phyloP scores from a whole-genome alignment of 176 grass and related monocot genomes.

The Phyllostachys edulis region DNA sequence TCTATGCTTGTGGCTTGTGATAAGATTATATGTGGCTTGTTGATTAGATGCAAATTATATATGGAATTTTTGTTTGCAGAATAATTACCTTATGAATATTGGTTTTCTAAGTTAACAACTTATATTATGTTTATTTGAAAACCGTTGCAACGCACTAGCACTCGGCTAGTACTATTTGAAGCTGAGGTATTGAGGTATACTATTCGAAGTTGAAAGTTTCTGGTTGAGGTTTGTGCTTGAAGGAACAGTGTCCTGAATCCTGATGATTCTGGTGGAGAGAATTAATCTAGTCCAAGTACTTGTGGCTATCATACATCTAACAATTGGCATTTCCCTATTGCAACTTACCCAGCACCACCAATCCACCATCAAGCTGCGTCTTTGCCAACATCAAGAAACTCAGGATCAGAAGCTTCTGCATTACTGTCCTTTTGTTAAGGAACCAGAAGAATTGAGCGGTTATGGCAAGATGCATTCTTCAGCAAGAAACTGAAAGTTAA shows the following conservation, averaged over 20 bases:
- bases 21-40: too few species aligned
- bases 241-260: slow-evolving; percentile 7
- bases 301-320: neutral
- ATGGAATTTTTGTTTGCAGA: too few species aligned
- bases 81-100: too few species aligned
- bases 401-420: neutral
- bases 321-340: neutral
- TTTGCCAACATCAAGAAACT: slow-evolving; percentile 12
- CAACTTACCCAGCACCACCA: neutral
- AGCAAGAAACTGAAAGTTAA: too few species aligned
- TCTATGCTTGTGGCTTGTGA: too few species aligned
- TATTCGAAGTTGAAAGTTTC: neutral
- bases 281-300: neutral
- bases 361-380: neutral
- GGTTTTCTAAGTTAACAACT: too few species aligned
- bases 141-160: too few species aligned
- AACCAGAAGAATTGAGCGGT: neutral
- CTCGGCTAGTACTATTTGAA: neutral
- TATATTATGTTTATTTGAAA: too few species aligned
- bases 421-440: neutral
- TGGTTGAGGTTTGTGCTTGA: slow-evolving; percentile 12
- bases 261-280: neutral
- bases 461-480: too few species aligned
- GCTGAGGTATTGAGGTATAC: neutral
- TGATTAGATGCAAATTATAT: too few species aligned